Evolutionary conservation across 176 grass and related monocot genomes (phyloP).

Genomic region (Aegilops tauschii): DNA sequence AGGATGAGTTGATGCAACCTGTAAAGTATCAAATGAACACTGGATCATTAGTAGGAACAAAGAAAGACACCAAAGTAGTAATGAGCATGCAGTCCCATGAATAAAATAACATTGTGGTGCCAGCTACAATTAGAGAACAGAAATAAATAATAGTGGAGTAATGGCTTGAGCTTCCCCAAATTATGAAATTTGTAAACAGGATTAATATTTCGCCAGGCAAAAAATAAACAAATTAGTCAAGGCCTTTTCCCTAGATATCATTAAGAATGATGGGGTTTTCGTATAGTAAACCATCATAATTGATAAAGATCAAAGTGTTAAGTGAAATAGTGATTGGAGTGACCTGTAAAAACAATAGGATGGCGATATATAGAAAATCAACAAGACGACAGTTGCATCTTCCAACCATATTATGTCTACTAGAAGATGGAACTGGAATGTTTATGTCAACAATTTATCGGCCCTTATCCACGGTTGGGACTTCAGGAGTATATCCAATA

Average conservation of each 20-base stretch:
- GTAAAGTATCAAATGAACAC: constrained; percentile 27
- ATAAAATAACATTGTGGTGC: not conserved
- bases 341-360: not conserved
- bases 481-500: not conserved
- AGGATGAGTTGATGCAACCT: constrained; percentile 97
- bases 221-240: not conserved
- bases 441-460: not conserved
- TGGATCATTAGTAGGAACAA: constrained; percentile 17
- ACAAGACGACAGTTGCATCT: not conserved
- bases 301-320: not conserved
- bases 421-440: not conserved
- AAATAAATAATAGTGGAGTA: not conserved
- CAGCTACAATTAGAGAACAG: not conserved
- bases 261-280: not conserved
- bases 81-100: not conserved
- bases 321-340: not conserved
- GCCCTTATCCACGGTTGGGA: not conserved
- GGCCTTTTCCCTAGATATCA: not conserved
- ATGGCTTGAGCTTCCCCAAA: constrained; percentile 1
- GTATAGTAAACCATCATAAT: not conserved
- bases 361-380: not conserved
- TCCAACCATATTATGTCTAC: not conserved
- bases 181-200: not conserved
- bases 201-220: not conserved
- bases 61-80: not conserved